A percentile compares a stretch with the other conserved stretches of the same genome.
These are phyloP conservation scores for Nakazawaea laoshanensis DNA, from an alignment of 805 yeast genomes.

Conservation along the genomic window DNA sequence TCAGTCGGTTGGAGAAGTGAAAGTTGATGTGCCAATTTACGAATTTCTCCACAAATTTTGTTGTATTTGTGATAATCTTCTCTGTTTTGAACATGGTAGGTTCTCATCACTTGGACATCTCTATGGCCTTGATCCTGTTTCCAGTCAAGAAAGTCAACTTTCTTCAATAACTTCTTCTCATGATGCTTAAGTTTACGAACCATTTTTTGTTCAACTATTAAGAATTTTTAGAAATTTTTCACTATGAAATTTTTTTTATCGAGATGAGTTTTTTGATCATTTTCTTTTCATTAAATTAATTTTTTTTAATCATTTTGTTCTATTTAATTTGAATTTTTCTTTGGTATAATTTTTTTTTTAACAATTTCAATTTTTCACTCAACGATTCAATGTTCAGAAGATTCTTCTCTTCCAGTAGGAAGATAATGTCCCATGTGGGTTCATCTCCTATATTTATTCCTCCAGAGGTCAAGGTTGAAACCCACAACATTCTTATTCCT, in stretches of 20 bases:
- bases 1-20: constrained; percentile 83
- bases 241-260: not conserved
- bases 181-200: constrained; percentile 88
- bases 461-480: constrained; percentile 44
- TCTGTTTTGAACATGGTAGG: constrained; percentile 87
- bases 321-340: too few relatives aligned
- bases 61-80: constrained; percentile 95
- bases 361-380: not conserved
- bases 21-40: constrained; percentile 79
- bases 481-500: constrained; percentile 45
- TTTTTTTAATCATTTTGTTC: too few relatives aligned
- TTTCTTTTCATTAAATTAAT: too few relatives aligned
- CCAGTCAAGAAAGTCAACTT: constrained; percentile 96
- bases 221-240: not conserved
- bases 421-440: constrained; percentile 61
- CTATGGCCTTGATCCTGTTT: constrained; percentile 93
- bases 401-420: constrained; percentile 23
- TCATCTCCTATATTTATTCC: constrained; percentile 65
- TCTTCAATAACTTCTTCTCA: constrained; percentile 88
- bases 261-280: too few relatives aligned
- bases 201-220: constrained; percentile 30
- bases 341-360: too few relatives aligned
- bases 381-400: constrained; percentile 20
- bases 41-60: constrained; percentile 83
- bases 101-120: constrained; percentile 93